Evolutionary conservation across 2,329 filamentous ascomycete genomes (phyloP).

Genomic region (Elsinoe australis): DNA sequence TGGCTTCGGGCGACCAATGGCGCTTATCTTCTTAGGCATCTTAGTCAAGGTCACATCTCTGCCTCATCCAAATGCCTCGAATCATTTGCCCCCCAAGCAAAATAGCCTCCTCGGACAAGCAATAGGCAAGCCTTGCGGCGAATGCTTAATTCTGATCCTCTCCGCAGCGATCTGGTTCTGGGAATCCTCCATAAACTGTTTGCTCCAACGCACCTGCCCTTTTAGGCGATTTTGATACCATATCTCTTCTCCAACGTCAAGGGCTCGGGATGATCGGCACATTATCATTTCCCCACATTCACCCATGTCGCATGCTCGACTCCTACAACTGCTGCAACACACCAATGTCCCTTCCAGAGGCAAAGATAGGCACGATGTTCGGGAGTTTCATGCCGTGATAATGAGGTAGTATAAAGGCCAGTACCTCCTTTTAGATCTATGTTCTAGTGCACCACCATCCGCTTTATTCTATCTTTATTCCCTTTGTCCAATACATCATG

Average conservation of each 20-base stretch:
- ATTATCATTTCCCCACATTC: background rate
- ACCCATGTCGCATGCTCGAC: background rate
- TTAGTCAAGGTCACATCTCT: background rate
- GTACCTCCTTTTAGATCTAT: background rate
- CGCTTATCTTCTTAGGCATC: too few relatives aligned
- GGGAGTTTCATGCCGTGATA: background rate
- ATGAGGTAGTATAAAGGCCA: background rate
- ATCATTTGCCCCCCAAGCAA: background rate
- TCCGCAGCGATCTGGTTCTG: background rate
- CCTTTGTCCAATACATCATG: background rate
- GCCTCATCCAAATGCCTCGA: background rate
- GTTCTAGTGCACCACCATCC: background rate
- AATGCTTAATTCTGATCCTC: background rate
- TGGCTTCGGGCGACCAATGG: too few relatives aligned
- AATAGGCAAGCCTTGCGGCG: slow-evolving; percentile 11
- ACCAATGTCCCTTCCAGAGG: background rate
- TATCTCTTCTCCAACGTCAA: background rate
- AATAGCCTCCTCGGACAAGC: slow-evolving; percentile 2
- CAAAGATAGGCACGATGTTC: slow-evolving; percentile 1
- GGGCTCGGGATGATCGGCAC: slow-evolving; percentile 1
- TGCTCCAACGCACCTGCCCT: slow-evolving; percentile 2
- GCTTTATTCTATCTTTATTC: background rate
- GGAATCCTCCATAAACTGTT: background rate
- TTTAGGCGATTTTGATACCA: slow-evolving; percentile 1
- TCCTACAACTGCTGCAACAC: background rate